Evolutionary conservation across 73 alveolate species (phyloP).

Genomic region (Paramecium octaurelia): DNA sequence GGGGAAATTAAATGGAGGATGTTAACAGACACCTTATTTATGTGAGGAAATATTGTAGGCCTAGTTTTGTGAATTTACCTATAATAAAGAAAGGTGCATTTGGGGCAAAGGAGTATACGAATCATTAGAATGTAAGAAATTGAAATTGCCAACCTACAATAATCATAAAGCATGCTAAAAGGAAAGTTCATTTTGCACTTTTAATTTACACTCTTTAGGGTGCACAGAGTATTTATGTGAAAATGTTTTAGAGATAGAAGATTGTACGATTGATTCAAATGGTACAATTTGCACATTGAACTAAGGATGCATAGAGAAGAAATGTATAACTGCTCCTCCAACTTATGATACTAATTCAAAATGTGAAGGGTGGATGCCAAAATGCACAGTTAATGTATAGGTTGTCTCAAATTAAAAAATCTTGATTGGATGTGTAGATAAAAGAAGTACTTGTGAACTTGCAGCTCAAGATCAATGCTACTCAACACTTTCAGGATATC

Average conservation of each 20-base stretch:
- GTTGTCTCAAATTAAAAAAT: not conserved
- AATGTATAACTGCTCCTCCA: not conserved
- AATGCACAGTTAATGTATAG: not conserved
- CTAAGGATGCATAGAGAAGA: not conserved
- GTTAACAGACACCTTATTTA: not conserved
- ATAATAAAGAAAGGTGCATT: not conserved
- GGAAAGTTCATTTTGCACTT: not conserved
- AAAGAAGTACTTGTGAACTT: not conserved
- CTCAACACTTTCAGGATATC: not conserved
- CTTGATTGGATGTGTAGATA: not conserved
- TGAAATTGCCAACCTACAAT: not conserved
- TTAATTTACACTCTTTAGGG: not conserved
- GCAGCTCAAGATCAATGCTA: not conserved
- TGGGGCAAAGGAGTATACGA: not conserved
- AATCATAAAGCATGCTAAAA: not conserved
- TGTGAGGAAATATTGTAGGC: not conserved
- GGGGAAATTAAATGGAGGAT: not conserved
- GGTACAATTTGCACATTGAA: not conserved
- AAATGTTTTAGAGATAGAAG: not conserved
- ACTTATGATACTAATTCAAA: not conserved
- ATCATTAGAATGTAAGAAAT: not conserved
- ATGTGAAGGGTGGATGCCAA: not conserved
- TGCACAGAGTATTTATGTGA: not conserved
- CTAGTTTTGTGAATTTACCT: not conserved
- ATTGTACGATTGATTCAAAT: not conserved